phyloP scores from a whole-genome alignment of 106 monocot species.

The Posidonia australis region DNA sequence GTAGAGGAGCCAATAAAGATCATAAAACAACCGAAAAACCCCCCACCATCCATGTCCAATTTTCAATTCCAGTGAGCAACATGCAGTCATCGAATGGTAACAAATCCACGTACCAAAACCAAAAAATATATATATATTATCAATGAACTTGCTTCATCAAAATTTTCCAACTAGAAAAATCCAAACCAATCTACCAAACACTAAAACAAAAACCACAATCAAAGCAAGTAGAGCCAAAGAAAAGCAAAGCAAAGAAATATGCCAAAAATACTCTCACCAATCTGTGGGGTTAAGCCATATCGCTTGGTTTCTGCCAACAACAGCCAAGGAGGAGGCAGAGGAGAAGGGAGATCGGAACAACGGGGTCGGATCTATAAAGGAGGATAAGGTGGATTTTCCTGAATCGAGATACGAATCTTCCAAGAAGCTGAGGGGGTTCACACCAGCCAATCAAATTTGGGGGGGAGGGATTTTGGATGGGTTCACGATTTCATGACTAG shows the following conservation, averaged over 20 bases:
- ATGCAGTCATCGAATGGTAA: no score
- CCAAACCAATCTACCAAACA: background rate
- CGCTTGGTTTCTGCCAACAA: background rate
- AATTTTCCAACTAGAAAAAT: background rate
- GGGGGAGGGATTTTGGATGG: no score
- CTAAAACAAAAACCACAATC: background rate
- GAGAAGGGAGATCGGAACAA: background rate
- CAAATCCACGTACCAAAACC: background rate
- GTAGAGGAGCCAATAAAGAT: no score
- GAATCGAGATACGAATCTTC: background rate
- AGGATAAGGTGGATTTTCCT: background rate
- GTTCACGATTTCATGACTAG: no score
- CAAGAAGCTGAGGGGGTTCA: background rate
- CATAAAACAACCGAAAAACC: no score
- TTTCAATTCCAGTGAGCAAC: no score
- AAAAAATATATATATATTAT: background rate
- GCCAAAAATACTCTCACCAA: constrained; percentile 1
- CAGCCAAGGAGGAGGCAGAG: background rate
- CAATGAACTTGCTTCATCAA: background rate
- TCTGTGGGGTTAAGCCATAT: constrained; percentile 7
- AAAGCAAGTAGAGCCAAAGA: no score
- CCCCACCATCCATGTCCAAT: no score
- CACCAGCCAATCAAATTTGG: background rate
- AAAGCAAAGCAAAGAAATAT: background rate
- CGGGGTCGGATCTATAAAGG: no score